A percentile compares a stretch with the other conserved stretches of the same genome.
These are phyloP conservation scores for Phaeodactylum tricornutum DNA, from an alignment of 108 stramenopile genomes.

Conservation along the genomic window DNA sequence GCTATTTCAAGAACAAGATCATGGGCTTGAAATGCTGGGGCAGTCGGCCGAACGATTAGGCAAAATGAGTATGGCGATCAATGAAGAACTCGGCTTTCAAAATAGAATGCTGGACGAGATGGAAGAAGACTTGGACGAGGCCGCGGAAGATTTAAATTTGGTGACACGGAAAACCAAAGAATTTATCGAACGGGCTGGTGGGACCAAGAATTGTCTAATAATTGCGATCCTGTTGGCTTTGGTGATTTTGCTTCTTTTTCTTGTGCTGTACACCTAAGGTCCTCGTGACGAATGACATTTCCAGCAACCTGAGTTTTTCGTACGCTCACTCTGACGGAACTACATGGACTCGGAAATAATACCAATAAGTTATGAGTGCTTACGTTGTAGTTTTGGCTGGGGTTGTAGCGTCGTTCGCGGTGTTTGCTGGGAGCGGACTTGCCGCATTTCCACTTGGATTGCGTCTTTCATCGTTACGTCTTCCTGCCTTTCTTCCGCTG, in stretches of 20 bases:
- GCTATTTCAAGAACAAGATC: constrained; percentile 67
- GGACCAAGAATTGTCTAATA: constrained; percentile 64
- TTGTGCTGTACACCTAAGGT: constrained; percentile 64
- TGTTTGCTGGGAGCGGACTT: too few relatives aligned
- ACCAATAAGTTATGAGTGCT: too few relatives aligned
- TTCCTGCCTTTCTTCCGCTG: constrained; percentile 4
- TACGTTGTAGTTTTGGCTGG: too few relatives aligned
- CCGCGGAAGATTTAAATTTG: constrained; percentile 58
- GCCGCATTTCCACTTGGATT: too few relatives aligned
- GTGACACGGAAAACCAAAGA: constrained; percentile 85
- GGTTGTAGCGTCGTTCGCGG: too few relatives aligned
- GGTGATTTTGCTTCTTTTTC: constrained; percentile 61
- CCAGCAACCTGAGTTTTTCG: too few relatives aligned
- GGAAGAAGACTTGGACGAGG: constrained; percentile 80
- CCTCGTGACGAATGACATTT: too few relatives aligned
- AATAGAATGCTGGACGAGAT: constrained; percentile 88
- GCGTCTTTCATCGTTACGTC: too few relatives aligned
- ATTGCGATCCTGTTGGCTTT: constrained; percentile 50
- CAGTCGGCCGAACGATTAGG: constrained; percentile 66
- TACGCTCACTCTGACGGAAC: too few relatives aligned
- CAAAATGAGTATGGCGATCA: constrained; percentile 69
- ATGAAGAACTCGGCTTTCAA: constrained; percentile 78
- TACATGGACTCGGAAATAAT: too few relatives aligned
- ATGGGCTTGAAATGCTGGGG: constrained; percentile 70
- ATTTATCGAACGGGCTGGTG: constrained; percentile 77